A percentile compares a stretch with the other conserved stretches of the same genome.
phyloP scores from a whole-genome alignment of 768 basidiomycete genomes.

The Hemileccinum rubropunctum region DNA sequence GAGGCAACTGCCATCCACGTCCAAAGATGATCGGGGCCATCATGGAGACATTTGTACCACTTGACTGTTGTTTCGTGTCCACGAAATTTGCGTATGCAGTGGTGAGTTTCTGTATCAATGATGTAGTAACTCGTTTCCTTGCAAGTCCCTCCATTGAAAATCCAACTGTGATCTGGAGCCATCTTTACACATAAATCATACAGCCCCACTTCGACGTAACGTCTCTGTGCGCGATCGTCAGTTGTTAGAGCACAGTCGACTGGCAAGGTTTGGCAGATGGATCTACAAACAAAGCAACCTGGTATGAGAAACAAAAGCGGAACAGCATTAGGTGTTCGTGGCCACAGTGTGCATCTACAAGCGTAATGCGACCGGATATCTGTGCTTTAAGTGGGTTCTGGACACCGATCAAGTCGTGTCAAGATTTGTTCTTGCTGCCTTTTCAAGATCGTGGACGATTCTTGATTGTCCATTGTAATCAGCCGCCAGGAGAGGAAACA shows the following conservation, averaged over 20 bases:
- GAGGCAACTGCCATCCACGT: no score
- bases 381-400: neutral
- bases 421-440: neutral
- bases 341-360: neutral
- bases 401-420: neutral
- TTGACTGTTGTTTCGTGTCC: no score
- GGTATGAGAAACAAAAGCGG: neutral
- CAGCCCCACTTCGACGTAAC: neutral
- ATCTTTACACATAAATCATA: neutral
- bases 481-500: neutral
- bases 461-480: neutral
- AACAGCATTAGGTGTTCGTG: neutral
- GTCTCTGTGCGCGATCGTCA: neutral
- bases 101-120: no score
- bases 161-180: no score
- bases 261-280: neutral
- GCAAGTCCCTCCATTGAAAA: no score
- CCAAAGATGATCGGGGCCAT: no score
- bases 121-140: no score
- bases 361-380: neutral
- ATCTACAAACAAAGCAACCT: neutral
- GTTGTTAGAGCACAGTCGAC: no score
- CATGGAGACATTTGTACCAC: no score
- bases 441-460: neutral
- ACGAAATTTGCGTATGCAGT: no score